Conservation (phyloP, 1,139 yeast species). For the Debaryomyces fabryi region DNA sequence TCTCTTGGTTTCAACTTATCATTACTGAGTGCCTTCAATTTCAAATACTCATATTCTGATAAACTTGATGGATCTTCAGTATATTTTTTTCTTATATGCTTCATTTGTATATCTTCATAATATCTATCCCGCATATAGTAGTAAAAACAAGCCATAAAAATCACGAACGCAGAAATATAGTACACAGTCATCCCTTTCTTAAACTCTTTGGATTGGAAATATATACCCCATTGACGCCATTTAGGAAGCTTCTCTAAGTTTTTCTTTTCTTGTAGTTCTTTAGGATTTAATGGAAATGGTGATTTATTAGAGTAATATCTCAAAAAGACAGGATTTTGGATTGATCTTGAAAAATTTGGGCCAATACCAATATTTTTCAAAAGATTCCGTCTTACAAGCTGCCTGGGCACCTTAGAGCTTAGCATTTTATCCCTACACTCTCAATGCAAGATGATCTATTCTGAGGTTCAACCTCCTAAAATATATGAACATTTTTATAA, state of each 20-base stretch:
- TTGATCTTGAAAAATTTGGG: background rate
- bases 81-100: constrained; percentile 46
- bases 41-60: constrained; percentile 64
- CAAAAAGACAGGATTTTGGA: background rate
- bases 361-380: background rate
- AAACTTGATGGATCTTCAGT: constrained; percentile 40
- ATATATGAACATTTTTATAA: background rate
- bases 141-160: constrained; percentile 60
- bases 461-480: background rate
- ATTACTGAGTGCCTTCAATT: constrained; percentile 53
- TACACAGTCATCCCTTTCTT: constrained; percentile 46
- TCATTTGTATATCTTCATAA: constrained; percentile 64
- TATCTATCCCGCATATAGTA: constrained; percentile 69
- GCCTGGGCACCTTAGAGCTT: background rate
- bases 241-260: constrained; percentile 32
- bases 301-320: constrained; percentile 9
- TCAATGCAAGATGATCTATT: background rate
- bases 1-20: constrained; percentile 60
- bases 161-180: constrained; percentile 59
- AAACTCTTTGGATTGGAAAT: constrained; percentile 41
- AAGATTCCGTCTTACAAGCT: background rate
- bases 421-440: background rate
- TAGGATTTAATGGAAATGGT: constrained; percentile 39
- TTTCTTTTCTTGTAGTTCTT: constrained; percentile 27
- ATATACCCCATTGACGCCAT: constrained; percentile 44